These are phyloP conservation scores for Citrullus mucosospermus DNA, from an alignment of 306 rosid species.

Conservation along the genomic window DNA sequence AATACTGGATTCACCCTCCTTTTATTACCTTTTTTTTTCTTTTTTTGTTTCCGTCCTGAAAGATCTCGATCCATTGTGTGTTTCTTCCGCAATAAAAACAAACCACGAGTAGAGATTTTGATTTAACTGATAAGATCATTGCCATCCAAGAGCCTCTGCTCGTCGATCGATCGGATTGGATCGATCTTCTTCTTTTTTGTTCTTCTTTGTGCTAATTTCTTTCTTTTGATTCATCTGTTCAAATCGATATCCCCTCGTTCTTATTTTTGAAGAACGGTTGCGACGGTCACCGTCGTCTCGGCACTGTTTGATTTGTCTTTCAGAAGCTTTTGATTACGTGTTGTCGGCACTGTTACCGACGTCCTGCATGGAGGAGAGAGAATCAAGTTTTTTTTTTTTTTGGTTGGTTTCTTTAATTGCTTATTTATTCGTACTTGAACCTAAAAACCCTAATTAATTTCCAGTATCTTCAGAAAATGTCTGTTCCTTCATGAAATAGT, in stretches of 20 bases:
- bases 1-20: neutral
- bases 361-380: constrained; percentile 14
- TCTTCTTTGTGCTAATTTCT: neutral
- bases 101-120: neutral
- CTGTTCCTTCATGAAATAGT: neutral
- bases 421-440: neutral
- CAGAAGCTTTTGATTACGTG: constrained; percentile 6
- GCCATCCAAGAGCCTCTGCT: neutral
- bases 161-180: neutral
- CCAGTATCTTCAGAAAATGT: neutral
- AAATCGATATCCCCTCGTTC: neutral
- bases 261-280: neutral
- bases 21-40: too few species aligned
- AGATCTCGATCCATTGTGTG: neutral
- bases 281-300: neutral
- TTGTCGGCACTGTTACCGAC: constrained; percentile 9
- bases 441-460: constrained; percentile 7
- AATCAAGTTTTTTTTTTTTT: neutral
- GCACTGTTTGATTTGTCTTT: constrained; percentile 1
- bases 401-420: neutral
- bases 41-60: neutral
- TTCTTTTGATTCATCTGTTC: neutral
- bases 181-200: neutral
- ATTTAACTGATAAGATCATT: neutral
- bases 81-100: neutral